A percentile compares a stretch with the other conserved stretches of the same genome.
Conservation (phyloP, 257 asterid genomes). For the Solanum sejunctum region DNA sequence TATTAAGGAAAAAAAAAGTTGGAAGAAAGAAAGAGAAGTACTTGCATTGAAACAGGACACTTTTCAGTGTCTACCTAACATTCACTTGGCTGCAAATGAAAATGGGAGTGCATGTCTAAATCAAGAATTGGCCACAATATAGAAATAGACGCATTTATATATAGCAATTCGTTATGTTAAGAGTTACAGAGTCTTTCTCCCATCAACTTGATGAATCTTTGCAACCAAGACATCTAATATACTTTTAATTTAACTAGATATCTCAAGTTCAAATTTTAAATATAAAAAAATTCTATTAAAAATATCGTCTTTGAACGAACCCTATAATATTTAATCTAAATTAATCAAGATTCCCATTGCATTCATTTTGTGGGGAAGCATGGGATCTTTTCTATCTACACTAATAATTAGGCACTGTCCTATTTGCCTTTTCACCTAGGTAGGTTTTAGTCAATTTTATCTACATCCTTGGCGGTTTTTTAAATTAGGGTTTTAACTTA, state of each 20-base stretch:
- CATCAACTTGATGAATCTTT: neutral
- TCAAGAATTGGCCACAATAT: neutral
- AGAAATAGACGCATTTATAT: neutral
- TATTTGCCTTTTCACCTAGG: neutral
- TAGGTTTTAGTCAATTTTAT: neutral
- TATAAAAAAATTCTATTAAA: too few species aligned
- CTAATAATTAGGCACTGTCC: neutral
- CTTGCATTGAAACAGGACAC: slow-evolving; percentile 14
- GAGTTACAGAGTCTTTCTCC: neutral
- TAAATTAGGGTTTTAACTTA: neutral
- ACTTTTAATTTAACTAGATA: neutral
- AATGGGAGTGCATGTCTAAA: neutral
- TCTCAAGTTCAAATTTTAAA: neutral
- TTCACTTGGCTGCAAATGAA: neutral
- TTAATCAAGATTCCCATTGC: too few species aligned
- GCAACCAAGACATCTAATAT: neutral
- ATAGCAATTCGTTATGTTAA: neutral
- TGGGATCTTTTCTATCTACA: neutral
- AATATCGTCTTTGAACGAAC: too few species aligned
- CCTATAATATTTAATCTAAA: too few species aligned
- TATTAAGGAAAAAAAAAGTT: neutral
- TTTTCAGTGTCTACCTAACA: neutral
- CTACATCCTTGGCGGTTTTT: neutral
- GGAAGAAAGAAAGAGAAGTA: neutral
- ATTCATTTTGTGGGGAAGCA: neutral